phyloP scores from a whole-genome alignment of 78 protist genomes.

The Salpingoeca rosetta region DNA sequence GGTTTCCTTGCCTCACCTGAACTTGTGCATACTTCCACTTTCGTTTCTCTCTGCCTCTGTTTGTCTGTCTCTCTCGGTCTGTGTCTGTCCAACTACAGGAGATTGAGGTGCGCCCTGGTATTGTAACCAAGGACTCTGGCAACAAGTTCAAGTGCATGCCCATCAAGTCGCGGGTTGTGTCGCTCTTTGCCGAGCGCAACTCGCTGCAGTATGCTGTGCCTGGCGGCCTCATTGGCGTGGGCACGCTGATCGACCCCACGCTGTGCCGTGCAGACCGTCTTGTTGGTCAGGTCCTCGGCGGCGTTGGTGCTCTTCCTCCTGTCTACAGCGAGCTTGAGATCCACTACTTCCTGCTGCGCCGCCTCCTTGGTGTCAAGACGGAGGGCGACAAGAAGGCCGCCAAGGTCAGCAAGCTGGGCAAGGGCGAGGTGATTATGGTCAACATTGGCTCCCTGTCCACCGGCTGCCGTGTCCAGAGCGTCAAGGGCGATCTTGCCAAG shows the following conservation, averaged over 20 bases:
- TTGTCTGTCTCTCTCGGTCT: slow-evolving; percentile 39
- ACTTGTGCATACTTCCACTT: background rate
- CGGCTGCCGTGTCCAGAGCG: slow-evolving; percentile 85
- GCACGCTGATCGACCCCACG: slow-evolving; percentile 98
- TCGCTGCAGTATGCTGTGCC: slow-evolving; percentile 96
- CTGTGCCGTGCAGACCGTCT: slow-evolving; percentile 93
- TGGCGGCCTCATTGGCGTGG: slow-evolving; percentile 99
- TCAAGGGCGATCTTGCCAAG: slow-evolving; percentile 86
- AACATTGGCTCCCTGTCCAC: slow-evolving; percentile 98
- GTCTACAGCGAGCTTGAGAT: slow-evolving; percentile 79
- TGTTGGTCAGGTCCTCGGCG: slow-evolving; percentile 96
- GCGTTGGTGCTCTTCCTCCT: slow-evolving; percentile 80
- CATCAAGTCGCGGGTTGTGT: slow-evolving; percentile 68
- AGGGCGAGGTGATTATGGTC: slow-evolving; percentile 86
- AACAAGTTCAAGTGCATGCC: slow-evolving; percentile 79
- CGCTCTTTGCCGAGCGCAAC: slow-evolving; percentile 91
- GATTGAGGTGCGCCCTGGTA: slow-evolving; percentile 98
- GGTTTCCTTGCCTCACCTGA: too few relatives aligned
- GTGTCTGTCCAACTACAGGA: too few relatives aligned
- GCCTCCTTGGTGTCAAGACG: slow-evolving; percentile 94
- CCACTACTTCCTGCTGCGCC: slow-evolving; percentile 78
- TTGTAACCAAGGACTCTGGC: slow-evolving; percentile 65
- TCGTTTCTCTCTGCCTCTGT: background rate
- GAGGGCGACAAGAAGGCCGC: slow-evolving; percentile 67
- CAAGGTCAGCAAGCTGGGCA: slow-evolving; percentile 63